Base-by-base conservation (phyloP, 2,329 filamentous ascomycete genomes). In the Clonostachys rhizophaga region DNA sequence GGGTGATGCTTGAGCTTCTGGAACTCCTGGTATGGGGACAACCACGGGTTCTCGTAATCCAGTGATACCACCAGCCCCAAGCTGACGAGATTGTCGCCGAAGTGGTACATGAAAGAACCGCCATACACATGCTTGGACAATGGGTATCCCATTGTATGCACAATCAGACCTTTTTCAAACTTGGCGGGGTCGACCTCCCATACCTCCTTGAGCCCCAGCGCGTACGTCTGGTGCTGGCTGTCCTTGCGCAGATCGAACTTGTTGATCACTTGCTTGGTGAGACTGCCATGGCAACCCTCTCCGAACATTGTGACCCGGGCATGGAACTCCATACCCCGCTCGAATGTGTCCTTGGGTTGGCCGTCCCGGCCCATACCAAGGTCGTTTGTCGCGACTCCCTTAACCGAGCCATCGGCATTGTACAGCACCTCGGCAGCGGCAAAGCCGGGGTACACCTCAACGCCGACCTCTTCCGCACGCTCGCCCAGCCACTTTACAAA, bases 31-130 rank as follows among this genome's bases (percentile, higher is more conserved):
- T 97, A 99, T 0, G 94, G 94, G 5, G 91, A 94, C 47, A 97
- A 70, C 90, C 92, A 99, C 1, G 94, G 94, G 68, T 99, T 99
- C 40, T 89, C 78, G 66, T 99, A 99, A 73, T 99, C 94, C 46
- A 99, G 78, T 20, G 91, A 91, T 36, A 95, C 88, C 11, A 99
- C 94, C 16, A 97, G 76, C 20, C 94, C 94, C 47, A 99, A 77
- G 55, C 85, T 91, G 50, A 99, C 92, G 58, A 97, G 80, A 68
- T 97, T 99, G 58, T 99, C 92, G 36, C 91, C 94, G 67, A 97
- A 99, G 68, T 99, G 94, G 63, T 99, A 99, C 89, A 99, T 91
- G 85, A 91, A 99, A n/a, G 89, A 91, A 54, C 94, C 94, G 55
- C 94, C 94, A 63, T 99, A 99, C 9, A 91, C 94, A 62, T 97